phyloP scores from a whole-genome alignment of 2,329 filamentous ascomycete genomes.

The Dryadomyces quercivorus region DNA sequence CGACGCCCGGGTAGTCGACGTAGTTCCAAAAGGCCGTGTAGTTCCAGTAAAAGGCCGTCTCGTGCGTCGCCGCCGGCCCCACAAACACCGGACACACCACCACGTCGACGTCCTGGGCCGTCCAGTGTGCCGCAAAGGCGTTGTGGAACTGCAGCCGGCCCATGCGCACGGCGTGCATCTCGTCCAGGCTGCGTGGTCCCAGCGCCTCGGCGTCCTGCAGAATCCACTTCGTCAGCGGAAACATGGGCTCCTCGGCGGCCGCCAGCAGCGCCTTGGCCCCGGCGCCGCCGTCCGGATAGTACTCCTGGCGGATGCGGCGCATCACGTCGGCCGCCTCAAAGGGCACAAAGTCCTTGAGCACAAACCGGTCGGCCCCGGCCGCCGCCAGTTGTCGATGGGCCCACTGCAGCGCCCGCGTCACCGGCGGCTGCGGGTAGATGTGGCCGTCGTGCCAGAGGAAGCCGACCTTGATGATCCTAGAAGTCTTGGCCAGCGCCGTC shows the following conservation, averaged over 20 bases:
- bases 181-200: constrained; percentile 13
- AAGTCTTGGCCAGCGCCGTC: constrained; percentile 13
- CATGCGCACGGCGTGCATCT: constrained; percentile 16
- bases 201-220: constrained; percentile 17
- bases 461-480: constrained; percentile 3
- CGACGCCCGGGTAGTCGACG: constrained; percentile 50
- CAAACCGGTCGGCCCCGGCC: constrained; percentile 11
- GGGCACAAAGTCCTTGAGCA: constrained; percentile 23
- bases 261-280: constrained; percentile 20
- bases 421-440: constrained; percentile 42
- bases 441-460: constrained; percentile 17
- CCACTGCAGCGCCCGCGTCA: constrained; percentile 40
- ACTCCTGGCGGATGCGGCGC: constrained; percentile 23
- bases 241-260: constrained; percentile 29
- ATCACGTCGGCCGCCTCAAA: constrained; percentile 19
- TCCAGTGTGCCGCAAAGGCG: constrained; percentile 22
- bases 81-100: constrained; percentile 23
- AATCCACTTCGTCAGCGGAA: constrained; percentile 29
- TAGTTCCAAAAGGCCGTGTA: constrained; percentile 60
- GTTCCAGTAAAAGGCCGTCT: constrained; percentile 40
- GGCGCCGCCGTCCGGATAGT: constrained; percentile 32
- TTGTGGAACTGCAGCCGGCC: constrained; percentile 20
- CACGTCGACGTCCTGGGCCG: constrained; percentile 23
- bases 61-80: constrained; percentile 24
- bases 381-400: constrained; percentile 14